Conservation (phyloP, 352 stramenopile genomes). For the Phytopythium vexans region DNA sequence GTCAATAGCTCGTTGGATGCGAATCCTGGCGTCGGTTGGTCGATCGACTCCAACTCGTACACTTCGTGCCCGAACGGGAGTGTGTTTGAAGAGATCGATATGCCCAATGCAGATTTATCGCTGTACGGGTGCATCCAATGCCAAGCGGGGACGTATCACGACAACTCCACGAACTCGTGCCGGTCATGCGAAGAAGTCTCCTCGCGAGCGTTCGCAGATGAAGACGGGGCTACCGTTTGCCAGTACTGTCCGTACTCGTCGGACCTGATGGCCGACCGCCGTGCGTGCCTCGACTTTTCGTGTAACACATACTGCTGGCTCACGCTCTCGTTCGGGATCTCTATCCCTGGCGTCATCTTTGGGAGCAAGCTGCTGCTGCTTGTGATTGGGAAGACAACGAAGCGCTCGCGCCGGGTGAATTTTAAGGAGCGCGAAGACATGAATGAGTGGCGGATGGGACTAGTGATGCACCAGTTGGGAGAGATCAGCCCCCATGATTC, state of each 20-base stretch:
- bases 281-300: constrained; percentile 37
- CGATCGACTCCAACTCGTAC: constrained; percentile 23
- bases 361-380: constrained; percentile 48
- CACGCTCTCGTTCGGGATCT: constrained; percentile 48
- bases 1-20: constrained; percentile 32
- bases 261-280: constrained; percentile 29
- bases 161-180: constrained; percentile 41
- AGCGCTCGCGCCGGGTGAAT: constrained; percentile 34
- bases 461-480: constrained; percentile 57
- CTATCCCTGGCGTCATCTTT: constrained; percentile 49
- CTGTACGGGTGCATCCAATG: constrained; percentile 68
- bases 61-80: constrained; percentile 53
- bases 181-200: constrained; percentile 39
- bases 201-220: constrained; percentile 41
- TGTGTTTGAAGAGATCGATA: constrained; percentile 36
- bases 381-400: constrained; percentile 37
- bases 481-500: constrained; percentile 23
- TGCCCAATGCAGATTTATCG: constrained; percentile 8
- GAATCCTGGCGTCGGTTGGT: constrained; percentile 53
- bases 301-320: constrained; percentile 66
- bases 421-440: constrained; percentile 60
- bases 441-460: constrained; percentile 64
- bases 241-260: constrained; percentile 66
- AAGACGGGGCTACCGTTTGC: constrained; percentile 49
- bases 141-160: constrained; percentile 49